Conservation (phyloP, 2,329 filamentous ascomycete genomes). For the Trichoderma guizhouense region DNA sequence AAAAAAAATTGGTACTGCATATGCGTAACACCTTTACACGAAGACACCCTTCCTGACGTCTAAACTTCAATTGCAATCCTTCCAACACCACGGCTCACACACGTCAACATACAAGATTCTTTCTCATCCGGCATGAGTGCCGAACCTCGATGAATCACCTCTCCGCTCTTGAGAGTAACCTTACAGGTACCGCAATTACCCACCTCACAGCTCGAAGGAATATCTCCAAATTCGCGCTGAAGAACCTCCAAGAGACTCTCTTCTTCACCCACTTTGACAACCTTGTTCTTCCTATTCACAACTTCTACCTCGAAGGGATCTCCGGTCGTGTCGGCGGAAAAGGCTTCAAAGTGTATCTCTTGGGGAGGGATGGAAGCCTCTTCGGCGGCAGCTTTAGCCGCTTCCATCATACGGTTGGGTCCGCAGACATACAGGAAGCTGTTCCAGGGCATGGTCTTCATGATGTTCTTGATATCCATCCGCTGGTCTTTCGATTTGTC, state of each 20-base stretch:
- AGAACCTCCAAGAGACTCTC: slow-evolving; percentile 51
- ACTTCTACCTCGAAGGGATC: slow-evolving; percentile 60
- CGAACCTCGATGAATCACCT: slow-evolving; percentile 49
- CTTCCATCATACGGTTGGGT: slow-evolving; percentile 54
- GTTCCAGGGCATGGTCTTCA: slow-evolving; percentile 48
- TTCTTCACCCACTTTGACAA: slow-evolving; percentile 45
- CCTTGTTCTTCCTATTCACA: slow-evolving; percentile 35
- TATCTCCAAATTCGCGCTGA: slow-evolving; percentile 39
- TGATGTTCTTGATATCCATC: slow-evolving; percentile 51
- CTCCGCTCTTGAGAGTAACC: slow-evolving; percentile 40
- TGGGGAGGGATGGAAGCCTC: slow-evolving; percentile 42
- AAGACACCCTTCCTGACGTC: neutral
- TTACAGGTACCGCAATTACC: slow-evolving; percentile 55
- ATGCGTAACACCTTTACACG: neutral
- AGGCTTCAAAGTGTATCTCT: slow-evolving; percentile 60
- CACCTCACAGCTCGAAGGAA: slow-evolving; percentile 51
- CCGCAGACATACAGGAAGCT: slow-evolving; percentile 61
- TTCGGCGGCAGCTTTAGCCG: slow-evolving; percentile 41
- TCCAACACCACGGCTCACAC: slow-evolving; percentile 51
- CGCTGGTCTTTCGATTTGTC: slow-evolving; percentile 48
- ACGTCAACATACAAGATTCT: slow-evolving; percentile 44
- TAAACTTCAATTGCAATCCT: slow-evolving; percentile 41
- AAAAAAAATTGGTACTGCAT: neutral
- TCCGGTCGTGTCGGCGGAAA: slow-evolving; percentile 50
- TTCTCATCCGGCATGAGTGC: slow-evolving; percentile 46